These are phyloP conservation scores for Cyclospora cayetanensis DNA, from an alignment of 169 alveolate species.

Conservation along the genomic window DNA sequence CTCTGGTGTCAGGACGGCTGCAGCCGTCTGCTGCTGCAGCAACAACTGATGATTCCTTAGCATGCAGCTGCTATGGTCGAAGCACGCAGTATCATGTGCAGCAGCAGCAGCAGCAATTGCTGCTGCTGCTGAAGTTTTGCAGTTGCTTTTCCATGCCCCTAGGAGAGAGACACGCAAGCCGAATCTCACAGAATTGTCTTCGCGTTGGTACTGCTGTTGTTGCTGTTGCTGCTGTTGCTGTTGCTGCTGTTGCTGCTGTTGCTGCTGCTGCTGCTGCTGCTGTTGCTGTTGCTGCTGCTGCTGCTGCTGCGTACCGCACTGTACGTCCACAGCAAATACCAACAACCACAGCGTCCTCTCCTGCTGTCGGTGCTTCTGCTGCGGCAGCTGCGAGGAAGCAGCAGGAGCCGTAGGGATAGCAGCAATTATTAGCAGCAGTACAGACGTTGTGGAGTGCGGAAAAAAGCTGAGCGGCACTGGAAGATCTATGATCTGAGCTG, in stretches of 20 bases:
- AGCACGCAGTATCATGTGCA: background rate
- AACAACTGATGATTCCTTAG: constrained; percentile 24
- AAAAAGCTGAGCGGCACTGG: background rate
- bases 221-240: constrained; percentile 29
- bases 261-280: constrained; percentile 21
- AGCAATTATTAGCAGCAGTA: constrained; percentile 33
- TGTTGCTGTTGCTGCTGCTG: constrained; percentile 22
- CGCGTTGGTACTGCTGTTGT: constrained; percentile 3
- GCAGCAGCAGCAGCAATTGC: constrained; percentile 13
- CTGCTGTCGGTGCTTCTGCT: constrained; percentile 35
- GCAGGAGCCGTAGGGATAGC: constrained; percentile 23
- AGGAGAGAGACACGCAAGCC: background rate
- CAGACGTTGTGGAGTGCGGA: background rate
- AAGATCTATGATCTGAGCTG: constrained; percentile 32
- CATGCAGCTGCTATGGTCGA: background rate
- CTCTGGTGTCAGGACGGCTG: constrained; percentile 50
- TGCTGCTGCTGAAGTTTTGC: constrained; percentile 35
- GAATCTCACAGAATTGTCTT: background rate
- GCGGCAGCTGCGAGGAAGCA: background rate
- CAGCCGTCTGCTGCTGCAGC: constrained; percentile 52
- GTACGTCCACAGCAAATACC: constrained; percentile 13
- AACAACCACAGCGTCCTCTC: constrained; percentile 21
- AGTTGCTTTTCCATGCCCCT: constrained; percentile 32
- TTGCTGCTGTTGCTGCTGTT: constrained; percentile 17
- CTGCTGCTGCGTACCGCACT: constrained; percentile 6